Percentiles rank a stretch among this genome's conserved stretches.
Conservation (phyloP, 192 early-diverging fungal genomes). For the Linnemannia hyalina region DNA sequence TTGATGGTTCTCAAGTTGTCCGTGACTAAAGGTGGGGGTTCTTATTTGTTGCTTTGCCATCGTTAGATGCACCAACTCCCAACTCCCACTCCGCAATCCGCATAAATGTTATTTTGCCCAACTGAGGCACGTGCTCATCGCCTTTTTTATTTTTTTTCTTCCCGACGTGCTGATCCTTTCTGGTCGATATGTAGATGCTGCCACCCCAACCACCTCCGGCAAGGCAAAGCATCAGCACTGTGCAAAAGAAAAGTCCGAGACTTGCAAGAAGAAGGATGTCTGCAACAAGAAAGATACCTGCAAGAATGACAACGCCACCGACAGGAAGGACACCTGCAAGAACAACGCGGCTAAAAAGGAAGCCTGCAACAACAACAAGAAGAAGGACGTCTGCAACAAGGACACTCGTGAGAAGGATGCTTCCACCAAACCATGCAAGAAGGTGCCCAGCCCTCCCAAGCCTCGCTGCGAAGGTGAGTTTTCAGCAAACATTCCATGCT, state of each 20-base stretch:
- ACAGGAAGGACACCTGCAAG: neutral
- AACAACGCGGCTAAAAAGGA: neutral
- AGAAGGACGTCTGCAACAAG: constrained; percentile 2
- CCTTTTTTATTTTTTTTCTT: neutral
- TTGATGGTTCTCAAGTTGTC: constrained; percentile 32
- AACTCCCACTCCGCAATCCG: neutral
- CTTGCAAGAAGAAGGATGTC: neutral
- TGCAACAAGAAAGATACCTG: no score
- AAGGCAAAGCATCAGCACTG: neutral
- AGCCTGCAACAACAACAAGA: neutral
- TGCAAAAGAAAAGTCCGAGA: neutral
- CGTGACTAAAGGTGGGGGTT: constrained; percentile 9
- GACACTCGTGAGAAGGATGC: neutral
- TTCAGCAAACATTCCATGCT: neutral
- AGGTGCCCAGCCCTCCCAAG: neutral
- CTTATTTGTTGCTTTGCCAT: constrained; percentile 2
- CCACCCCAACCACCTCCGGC: neutral
- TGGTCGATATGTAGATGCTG: neutral
- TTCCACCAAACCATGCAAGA: neutral
- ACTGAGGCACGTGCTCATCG: neutral
- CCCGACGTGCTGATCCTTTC: neutral
- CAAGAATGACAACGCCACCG: neutral
- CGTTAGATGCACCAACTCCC: neutral
- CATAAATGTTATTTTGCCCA: neutral
- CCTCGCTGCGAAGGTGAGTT: neutral